Evolutionary conservation across 2,329 filamentous ascomycete genomes (phyloP).

Genomic region (Sclerotiophoma versabilis): DNA sequence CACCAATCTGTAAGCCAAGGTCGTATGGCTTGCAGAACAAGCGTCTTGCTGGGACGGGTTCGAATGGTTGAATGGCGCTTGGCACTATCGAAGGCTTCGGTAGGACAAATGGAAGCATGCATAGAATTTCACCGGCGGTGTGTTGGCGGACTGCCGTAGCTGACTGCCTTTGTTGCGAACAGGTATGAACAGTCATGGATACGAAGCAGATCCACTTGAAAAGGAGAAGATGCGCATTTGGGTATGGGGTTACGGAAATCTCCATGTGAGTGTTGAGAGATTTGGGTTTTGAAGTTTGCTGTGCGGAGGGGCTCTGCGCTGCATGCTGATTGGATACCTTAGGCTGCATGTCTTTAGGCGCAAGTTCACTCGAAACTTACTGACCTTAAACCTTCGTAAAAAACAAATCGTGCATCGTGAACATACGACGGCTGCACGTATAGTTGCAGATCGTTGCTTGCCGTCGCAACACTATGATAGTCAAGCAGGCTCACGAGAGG

Average conservation of each 20-base stretch:
- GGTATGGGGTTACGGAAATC: conserved; percentile 5
- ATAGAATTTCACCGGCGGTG: conserved; percentile 12
- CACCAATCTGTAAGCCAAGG: conserved; percentile 11
- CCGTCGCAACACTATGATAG: not conserved
- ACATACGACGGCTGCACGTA: not conserved
- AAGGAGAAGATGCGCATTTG: not conserved
- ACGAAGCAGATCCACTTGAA: conserved; percentile 6
- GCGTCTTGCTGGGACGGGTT: conserved; percentile 5
- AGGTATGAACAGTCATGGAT: not conserved
- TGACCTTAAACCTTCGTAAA: not conserved
- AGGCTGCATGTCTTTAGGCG: not conserved
- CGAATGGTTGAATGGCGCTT: conserved; percentile 8
- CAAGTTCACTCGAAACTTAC: not conserved
- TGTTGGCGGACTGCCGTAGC: not conserved
- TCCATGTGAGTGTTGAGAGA: conserved; percentile 2
- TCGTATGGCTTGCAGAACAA: conserved; percentile 9
- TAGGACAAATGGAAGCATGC: conserved; percentile 11
- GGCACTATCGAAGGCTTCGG: conserved; percentile 5
- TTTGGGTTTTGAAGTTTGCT: not conserved
- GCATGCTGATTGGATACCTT: conserved; percentile 7
- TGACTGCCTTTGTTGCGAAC: not conserved
- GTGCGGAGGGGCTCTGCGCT: conserved; percentile 8
- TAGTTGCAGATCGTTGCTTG: not conserved
- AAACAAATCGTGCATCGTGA: not conserved
- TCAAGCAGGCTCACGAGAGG: not conserved